Conservation (phyloP, 306 rosid genomes). For the Malus fusca region DNA sequence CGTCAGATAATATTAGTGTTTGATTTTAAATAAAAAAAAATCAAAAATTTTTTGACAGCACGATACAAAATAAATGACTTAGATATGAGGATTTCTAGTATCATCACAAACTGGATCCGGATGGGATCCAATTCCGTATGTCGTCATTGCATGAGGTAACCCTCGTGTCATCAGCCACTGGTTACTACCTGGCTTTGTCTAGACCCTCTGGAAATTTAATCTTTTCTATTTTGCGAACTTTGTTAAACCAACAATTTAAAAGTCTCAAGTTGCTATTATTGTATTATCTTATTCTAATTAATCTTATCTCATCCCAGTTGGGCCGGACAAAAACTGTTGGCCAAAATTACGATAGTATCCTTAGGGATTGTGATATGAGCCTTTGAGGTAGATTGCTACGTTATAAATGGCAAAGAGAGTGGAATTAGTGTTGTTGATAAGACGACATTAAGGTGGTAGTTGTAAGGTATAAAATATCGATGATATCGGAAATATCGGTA, state of each 20-base stretch:
- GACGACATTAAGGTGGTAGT: neutral
- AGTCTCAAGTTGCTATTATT: neutral
- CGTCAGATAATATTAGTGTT: no score
- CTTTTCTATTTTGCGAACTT: neutral
- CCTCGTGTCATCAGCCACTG: neutral
- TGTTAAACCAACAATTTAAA: neutral
- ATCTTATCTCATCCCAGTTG: no score
- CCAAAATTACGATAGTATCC: neutral
- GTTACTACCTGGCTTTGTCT: neutral
- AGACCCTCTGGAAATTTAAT: neutral
- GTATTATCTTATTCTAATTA: neutral
- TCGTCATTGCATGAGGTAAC: neutral
- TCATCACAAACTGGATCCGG: no score
- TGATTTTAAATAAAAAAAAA: no score
- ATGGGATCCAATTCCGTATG: no score
- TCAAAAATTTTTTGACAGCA: accelerated
- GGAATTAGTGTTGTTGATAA: neutral
- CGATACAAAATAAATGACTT: accelerated
- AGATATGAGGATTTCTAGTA: accelerated
- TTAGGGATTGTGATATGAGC: neutral
- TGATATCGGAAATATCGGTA: no score
- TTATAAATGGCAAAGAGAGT: neutral
- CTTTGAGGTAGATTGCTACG: neutral
- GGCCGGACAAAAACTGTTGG: neutral
- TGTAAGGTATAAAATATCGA: no score